Percentiles rank a stretch among this genome's conserved stretches.
Evolutionary conservation across 176 grass and related monocot species (phyloP).

Genomic region (Oryza officinalis): DNA sequence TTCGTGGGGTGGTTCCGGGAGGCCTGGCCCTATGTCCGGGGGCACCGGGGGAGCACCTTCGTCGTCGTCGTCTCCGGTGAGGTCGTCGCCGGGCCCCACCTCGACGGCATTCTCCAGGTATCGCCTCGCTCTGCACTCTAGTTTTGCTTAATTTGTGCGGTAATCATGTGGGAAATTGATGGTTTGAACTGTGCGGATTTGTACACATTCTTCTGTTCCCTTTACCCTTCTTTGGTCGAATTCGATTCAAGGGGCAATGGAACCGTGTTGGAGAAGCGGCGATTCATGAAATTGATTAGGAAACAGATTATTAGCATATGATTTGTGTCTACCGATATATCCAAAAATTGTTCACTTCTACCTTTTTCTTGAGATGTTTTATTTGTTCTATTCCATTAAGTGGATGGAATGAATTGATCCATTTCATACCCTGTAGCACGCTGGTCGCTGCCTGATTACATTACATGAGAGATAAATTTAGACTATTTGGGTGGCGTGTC

Average conservation of each 20-base stretch:
- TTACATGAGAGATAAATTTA: background rate
- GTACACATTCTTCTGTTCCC: no score
- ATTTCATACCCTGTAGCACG: background rate
- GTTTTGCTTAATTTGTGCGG: no score
- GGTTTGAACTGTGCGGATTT: background rate
- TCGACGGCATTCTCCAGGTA: constrained; percentile 82
- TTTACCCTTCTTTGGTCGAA: background rate
- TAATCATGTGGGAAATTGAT: no score
- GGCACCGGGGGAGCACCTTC: constrained; percentile 83
- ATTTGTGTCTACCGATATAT: background rate
- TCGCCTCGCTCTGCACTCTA: background rate
- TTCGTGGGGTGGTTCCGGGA: constrained; percentile 86
- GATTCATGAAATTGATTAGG: background rate
- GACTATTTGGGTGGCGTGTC: background rate
- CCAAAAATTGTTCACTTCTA: background rate
- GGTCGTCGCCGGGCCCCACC: constrained; percentile 62
- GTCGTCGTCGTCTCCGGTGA: constrained; percentile 79
- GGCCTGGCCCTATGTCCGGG: constrained; percentile 85
- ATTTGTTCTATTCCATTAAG: background rate
- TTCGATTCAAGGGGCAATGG: background rate
- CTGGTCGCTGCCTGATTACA: background rate
- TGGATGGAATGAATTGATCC: background rate
- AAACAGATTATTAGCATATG: background rate
- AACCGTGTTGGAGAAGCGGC: background rate
- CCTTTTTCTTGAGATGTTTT: background rate